Evolutionary conservation across 805 yeast genomes (phyloP).

Genomic region (Metschnikowia noctiluminum): DNA sequence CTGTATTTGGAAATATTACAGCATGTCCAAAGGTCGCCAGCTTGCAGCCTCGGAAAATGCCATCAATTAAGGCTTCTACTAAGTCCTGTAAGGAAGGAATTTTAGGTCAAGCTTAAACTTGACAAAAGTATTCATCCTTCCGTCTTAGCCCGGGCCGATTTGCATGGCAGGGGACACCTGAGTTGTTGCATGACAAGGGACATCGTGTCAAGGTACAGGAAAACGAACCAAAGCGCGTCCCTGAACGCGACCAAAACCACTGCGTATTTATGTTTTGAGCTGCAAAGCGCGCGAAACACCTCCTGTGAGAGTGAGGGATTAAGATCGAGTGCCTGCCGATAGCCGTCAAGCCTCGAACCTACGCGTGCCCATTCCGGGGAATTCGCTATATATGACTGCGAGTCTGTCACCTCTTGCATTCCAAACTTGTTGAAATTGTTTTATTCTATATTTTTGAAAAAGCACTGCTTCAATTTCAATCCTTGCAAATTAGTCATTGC

Average conservation of each 20-base stretch:
- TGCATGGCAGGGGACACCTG: neutral
- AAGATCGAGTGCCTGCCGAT: neutral
- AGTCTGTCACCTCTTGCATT: neutral
- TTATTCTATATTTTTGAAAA: too few species aligned
- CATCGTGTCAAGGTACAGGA: neutral
- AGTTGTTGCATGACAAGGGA: neutral
- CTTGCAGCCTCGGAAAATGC: too few species aligned
- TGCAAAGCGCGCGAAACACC: constrained; percentile 11
- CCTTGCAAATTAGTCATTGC: neutral
- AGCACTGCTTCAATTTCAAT: neutral
- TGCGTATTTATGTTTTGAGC: neutral
- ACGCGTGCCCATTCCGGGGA: neutral
- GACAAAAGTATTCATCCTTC: neutral
- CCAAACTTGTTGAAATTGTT: neutral
- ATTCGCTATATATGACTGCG: neutral
- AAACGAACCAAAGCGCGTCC: constrained; percentile 3
- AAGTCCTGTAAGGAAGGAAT: too few species aligned
- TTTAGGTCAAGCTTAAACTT: too few species aligned
- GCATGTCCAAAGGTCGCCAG: too few species aligned
- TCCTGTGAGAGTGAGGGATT: constrained; percentile 5
- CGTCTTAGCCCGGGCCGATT: neutral
- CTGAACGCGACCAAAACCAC: constrained; percentile 4
- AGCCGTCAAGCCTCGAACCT: neutral
- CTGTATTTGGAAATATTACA: too few species aligned
- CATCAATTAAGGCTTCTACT: too few species aligned